These are phyloP conservation scores for Actinomortierella ambigua DNA, from an alignment of 371 early-diverging fungal species.

Conservation along the genomic window DNA sequence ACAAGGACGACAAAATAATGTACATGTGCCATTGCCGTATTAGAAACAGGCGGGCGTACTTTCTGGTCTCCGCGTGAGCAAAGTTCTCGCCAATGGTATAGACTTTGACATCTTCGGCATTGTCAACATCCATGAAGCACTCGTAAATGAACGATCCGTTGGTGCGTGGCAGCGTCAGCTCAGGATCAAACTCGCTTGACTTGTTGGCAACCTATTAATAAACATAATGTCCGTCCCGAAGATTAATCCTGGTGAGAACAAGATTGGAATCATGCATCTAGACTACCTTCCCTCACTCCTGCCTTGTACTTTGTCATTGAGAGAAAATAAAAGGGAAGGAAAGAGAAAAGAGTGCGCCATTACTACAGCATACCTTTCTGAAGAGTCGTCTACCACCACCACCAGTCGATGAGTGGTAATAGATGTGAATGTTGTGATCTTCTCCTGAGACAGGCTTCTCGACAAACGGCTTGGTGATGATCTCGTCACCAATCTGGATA, in stretches of 20 bases:
- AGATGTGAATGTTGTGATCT: conserved; percentile 97
- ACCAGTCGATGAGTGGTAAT: conserved; percentile 83
- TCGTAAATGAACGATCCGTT: conserved; percentile 96
- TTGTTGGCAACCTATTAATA: conserved; percentile 84
- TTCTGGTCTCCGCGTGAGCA: conserved; percentile 97
- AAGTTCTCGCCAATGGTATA: conserved; percentile 93
- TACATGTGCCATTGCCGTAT: conserved; percentile 5
- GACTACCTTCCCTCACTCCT: too few relatives aligned
- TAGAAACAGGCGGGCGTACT: conserved; percentile 54
- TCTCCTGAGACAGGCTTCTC: conserved; percentile 98
- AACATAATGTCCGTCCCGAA: neutral
- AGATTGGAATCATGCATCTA: neutral
- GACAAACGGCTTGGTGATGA: conserved; percentile 92
- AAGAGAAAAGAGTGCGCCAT: too few relatives aligned
- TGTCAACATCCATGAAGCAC: conserved; percentile 91
- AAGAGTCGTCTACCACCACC: conserved; percentile 95
- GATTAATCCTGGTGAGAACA: conserved; percentile 1
- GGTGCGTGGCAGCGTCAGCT: conserved; percentile 64
- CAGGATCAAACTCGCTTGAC: conserved; percentile 90
- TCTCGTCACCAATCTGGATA: conserved; percentile 70
- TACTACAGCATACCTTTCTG: too few relatives aligned
- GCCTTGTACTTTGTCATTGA: neutral
- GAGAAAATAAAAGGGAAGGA: neutral
- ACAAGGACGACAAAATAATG: neutral
- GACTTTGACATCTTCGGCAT: conserved; percentile 97